Base-by-base conservation (phyloP, 805 yeast species). In the Clavispora asparagi region DNA sequence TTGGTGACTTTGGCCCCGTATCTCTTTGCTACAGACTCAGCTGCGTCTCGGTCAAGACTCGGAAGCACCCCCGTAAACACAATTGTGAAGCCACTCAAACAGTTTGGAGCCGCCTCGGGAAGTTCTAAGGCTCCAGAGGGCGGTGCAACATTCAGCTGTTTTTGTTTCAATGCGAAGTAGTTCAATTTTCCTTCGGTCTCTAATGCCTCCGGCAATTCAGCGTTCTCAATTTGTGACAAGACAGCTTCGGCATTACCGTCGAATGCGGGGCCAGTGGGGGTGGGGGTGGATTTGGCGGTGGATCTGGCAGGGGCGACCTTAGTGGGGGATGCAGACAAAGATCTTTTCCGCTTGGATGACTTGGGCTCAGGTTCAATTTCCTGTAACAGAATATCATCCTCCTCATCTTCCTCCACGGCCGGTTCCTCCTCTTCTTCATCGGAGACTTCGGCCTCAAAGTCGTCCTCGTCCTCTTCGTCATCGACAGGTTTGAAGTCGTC, bases 51-150 rank as follows among this genome's bases (percentile, higher is more conserved):
- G 47, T 87, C 86, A 31, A 94, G 64, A 23, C 80, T 79, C 1
- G 97, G 96, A 45, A 94, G 65, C 5, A 81, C 79, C 35, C 99
- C 99, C 0, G 99, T 94, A 61, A 94, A 92, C 0, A 94, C 98
- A 51, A 94, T 85, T 0, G 95, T 88, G 25, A 94, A 67, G 0
- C 99, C 99, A 2, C 84, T 74, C 39, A 94, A 68, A 67, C 99
- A 94, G 61, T 91, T 83, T 3, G 90, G 87, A 10, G 82, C 77
- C 2, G 96, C 97, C 53, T 77, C 84, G 0, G 97, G 97, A 28
- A 90, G 70, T 13, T 79, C 82, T 12, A 65, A 67, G 14, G 58
- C 46, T 7, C 65, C 66, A 9, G 70, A 70, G 13, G 71, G 50
- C 8, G 70, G 59, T 25, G 60, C 55, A 5, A 52, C 43, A 23